These are phyloP conservation scores for Saturnispora halmiae DNA, from an alignment of 805 yeast genomes.

Conservation along the genomic window DNA sequence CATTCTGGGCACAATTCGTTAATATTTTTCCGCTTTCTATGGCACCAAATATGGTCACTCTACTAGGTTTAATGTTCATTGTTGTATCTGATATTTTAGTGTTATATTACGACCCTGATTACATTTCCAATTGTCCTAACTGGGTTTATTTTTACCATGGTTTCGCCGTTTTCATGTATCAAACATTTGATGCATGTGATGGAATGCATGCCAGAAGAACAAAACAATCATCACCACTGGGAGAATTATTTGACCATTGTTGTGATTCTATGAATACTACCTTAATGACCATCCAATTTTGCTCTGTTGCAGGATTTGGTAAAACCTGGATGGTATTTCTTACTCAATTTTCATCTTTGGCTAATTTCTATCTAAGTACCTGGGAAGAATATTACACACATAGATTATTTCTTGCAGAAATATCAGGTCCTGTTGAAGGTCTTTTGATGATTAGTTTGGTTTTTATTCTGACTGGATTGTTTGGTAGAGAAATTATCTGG, in stretches of 20 bases:
- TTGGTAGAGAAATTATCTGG: constrained; percentile 63
- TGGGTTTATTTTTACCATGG: constrained; percentile 78
- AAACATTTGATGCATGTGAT: constrained; percentile 93
- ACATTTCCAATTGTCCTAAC: constrained; percentile 51
- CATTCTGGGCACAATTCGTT: constrained; percentile 73
- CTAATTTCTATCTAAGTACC: constrained; percentile 80
- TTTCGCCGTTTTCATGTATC: constrained; percentile 77
- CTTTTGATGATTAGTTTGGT: constrained; percentile 52
- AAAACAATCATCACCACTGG: constrained; percentile 90
- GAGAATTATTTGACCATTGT: constrained; percentile 91
- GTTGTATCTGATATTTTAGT: constrained; percentile 54
- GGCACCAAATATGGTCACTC: constrained; percentile 90
- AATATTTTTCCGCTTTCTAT: constrained; percentile 69
- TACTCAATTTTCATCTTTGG: constrained; percentile 63
- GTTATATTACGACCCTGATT: constrained; percentile 63
- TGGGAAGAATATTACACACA: constrained; percentile 97
- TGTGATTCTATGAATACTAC: constrained; percentile 61
- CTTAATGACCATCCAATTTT: constrained; percentile 63
- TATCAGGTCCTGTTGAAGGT: constrained; percentile 96
- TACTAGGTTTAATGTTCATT: constrained; percentile 69
- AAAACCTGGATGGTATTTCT: constrained; percentile 50
- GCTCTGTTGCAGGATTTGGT: constrained; percentile 71
- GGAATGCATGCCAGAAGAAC: constrained; percentile 94
- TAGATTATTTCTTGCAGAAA: constrained; percentile 61
- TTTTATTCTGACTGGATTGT: constrained; percentile 53